Conservation (phyloP, 495 filamentous ascomycete species). For the Sphaerosporella brunnea region DNA sequence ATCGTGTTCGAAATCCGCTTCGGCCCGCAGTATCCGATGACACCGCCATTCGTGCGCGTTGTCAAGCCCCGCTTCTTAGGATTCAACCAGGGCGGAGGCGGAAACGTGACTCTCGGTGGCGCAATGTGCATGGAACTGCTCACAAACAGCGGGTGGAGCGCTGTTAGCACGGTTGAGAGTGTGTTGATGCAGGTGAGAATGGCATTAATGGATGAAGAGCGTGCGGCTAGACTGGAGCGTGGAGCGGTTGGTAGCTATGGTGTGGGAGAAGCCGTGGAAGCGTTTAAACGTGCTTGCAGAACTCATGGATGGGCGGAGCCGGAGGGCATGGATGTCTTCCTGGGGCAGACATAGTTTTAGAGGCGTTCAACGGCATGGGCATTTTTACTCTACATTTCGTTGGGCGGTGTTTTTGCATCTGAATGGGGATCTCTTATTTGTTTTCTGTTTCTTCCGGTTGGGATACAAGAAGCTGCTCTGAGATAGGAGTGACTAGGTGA, state of each 20-base stretch:
- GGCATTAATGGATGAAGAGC: constrained; percentile 52
- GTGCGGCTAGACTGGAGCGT: constrained; percentile 47
- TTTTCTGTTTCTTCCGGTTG: no score
- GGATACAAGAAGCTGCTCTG: no score
- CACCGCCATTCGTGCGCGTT: constrained; percentile 71
- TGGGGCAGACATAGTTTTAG: no score
- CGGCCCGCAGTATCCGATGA: constrained; percentile 50
- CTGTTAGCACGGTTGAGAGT: constrained; percentile 54
- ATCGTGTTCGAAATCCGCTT: constrained; percentile 73
- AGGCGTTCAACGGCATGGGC: no score
- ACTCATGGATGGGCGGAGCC: constrained; percentile 50
- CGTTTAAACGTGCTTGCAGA: constrained; percentile 48
- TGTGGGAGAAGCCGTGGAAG: constrained; percentile 51
- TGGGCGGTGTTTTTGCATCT: no score
- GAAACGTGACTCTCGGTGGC: constrained; percentile 75
- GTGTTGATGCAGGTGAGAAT: constrained; percentile 69
- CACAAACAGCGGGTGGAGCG: constrained; percentile 67
- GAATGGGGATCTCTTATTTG: no score
- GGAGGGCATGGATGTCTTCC: constrained; percentile 24
- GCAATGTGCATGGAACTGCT: constrained; percentile 86
- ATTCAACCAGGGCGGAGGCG: constrained; percentile 57
- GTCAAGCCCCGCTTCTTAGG: constrained; percentile 63
- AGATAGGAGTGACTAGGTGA: no score
- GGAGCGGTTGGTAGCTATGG: constrained; percentile 32
- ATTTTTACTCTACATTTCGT: no score